Evolutionary conservation across 164 flowering plant species (phyloP), one percentile per base, ranked within the genome.

Genomic region (Annona squamosa): DNA sequence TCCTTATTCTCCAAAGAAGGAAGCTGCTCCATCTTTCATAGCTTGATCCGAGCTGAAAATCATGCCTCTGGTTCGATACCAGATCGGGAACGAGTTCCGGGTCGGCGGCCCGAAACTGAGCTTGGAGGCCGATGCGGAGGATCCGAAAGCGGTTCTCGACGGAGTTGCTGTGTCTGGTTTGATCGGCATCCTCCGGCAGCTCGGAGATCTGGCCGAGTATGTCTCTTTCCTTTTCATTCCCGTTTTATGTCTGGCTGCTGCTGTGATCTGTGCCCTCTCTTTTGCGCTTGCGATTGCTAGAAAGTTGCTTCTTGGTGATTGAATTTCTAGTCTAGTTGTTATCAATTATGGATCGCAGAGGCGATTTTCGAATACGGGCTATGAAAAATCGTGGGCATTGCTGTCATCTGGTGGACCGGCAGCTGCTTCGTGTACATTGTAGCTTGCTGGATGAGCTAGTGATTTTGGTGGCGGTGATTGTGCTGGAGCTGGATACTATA

Each of bases 171-270:
- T 91, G 12, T 84, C 98, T 47, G 99, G 98, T 5, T 95, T 95
- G 56, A 98, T 93, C 63, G 99, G 99, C 77, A 83, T 95, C 86
- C 81, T 95, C 82, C 88, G 98, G 45, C 99, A 93, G 74, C 74
- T 95, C 13, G 98, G 97, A 42, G 97, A 95, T 86, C 95, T 93
- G 4, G 90, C 97, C 57, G 92, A 95, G 99, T 95, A 82, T 67
- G 91, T 84, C 73, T 26, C 3, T 19, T 77, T 65, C 2, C 68
- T 6, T 63, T 64, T 71, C 41, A 63, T 4, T 71, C 57, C 2
- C 44, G 19, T 68, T 46, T 6, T 72, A 18, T 1, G 13, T 17
- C 47, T 1, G 43, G 5, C 48, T 66, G 2, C 0, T 66, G 42
- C 7, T 44, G 1, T 65, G 41, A 42, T 65, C 16, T 6, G 46